Conservation (phyloP, 2,329 filamentous ascomycete species). For the Fusarium heterosporum region DNA sequence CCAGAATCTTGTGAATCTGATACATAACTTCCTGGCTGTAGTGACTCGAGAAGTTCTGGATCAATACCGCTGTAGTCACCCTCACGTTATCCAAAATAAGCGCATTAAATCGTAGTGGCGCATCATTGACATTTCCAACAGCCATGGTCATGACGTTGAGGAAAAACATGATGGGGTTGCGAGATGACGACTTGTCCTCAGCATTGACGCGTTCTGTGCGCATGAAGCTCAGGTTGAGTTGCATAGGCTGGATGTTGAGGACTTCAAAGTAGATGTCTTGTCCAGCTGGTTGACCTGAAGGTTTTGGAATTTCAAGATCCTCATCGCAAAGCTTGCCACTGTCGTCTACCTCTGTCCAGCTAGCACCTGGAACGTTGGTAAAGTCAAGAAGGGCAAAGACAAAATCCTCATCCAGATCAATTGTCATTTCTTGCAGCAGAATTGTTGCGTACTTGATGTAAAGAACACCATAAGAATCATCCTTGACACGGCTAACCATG, state of each 20-base stretch:
- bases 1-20: constrained; percentile 96
- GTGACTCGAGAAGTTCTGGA: constrained; percentile 89
- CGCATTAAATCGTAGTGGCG: constrained; percentile 91
- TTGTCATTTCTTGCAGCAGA: constrained; percentile 95
- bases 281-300: constrained; percentile 82
- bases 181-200: constrained; percentile 90
- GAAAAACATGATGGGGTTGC: constrained; percentile 98
- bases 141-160: constrained; percentile 99
- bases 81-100: constrained; percentile 95
- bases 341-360: constrained; percentile 75
- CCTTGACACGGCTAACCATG: constrained; percentile 94
- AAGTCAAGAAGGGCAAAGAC: constrained; percentile 97
- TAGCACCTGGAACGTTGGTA: constrained; percentile 89
- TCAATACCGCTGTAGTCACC: constrained; percentile 84
- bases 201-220: constrained; percentile 96
- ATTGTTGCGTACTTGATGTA: constrained; percentile 99
- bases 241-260: constrained; percentile 97
- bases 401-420: constrained; percentile 98
- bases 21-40: constrained; percentile 97
- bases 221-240: constrained; percentile 96
- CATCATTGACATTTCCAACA: constrained; percentile 98
- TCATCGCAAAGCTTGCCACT: constrained; percentile 92
- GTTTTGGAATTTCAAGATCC: constrained; percentile 90
- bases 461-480: constrained; percentile 96
- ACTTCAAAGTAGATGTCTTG: constrained; percentile 99